These are phyloP conservation scores for Plicaturopsis crispa DNA, from an alignment of 768 basidiomycete genomes.

Conservation along the genomic window DNA sequence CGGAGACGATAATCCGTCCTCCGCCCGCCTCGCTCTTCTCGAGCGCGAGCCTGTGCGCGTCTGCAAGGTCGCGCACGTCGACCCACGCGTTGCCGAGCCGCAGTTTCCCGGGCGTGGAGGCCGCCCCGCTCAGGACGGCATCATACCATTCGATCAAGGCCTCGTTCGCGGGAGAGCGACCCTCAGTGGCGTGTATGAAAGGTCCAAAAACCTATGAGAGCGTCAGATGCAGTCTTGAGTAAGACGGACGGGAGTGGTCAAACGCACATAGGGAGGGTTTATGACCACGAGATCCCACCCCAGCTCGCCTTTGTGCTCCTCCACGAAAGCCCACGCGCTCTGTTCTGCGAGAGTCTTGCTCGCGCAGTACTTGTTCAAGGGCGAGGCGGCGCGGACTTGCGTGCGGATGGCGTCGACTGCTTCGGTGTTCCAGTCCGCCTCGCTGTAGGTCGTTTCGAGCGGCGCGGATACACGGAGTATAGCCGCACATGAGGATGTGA, in stretches of 20 bases:
- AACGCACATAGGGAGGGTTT: slow-evolving; percentile 53
- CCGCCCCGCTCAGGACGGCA: slow-evolving; percentile 13
- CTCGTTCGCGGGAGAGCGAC: background rate
- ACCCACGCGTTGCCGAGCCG: slow-evolving; percentile 31
- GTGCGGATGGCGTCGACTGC: slow-evolving; percentile 18
- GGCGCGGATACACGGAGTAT: slow-evolving; percentile 3
- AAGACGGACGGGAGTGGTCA: too few species aligned
- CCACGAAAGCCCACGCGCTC: slow-evolving; percentile 32
- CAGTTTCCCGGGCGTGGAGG: too few species aligned
- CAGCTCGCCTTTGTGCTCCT: slow-evolving; percentile 33
- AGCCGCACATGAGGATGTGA: slow-evolving; percentile 33
- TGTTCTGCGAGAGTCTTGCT: slow-evolving; percentile 27
- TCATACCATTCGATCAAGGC: too few species aligned
- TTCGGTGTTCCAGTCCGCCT: slow-evolving; percentile 24
- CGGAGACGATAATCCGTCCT: slow-evolving; percentile 47
- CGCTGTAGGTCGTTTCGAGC: slow-evolving; percentile 1
- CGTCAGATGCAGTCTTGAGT: too few species aligned
- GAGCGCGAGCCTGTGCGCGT: slow-evolving; percentile 46
- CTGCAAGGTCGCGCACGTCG: slow-evolving; percentile 50
- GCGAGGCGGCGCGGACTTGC: slow-evolving; percentile 18
- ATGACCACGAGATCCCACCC: slow-evolving; percentile 45
- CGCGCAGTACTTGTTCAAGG: slow-evolving; percentile 17
- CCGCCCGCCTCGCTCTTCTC: slow-evolving; percentile 43
- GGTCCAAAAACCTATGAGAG: too few species aligned
- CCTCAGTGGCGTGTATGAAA: too few species aligned